phyloP scores from a whole-genome alignment of 441 rosid species.

The Theobroma grandiflorum region DNA sequence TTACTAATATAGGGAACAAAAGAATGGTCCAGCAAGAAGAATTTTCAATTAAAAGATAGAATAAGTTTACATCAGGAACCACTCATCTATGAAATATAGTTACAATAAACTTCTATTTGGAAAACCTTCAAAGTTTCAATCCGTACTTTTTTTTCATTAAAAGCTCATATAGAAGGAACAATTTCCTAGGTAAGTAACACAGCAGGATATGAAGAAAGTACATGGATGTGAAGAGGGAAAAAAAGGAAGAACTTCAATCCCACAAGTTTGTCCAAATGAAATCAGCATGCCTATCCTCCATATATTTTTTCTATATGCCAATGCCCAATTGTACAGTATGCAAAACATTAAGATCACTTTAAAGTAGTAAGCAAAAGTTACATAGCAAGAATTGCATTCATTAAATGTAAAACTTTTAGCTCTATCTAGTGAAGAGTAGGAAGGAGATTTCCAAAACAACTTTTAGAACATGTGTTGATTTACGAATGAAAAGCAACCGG shows the following conservation, averaged over 20 bases:
- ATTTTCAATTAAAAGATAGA: not conserved
- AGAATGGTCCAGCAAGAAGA: not conserved
- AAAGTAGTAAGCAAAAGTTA: not conserved
- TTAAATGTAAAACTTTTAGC: not conserved
- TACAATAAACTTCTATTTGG: not conserved
- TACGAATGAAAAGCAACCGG: not conserved
- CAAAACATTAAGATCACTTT: not conserved
- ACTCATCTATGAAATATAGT: not conserved
- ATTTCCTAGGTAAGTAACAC: not conserved
- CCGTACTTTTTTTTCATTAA: not conserved
- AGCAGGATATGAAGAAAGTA: not conserved
- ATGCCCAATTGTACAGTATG: not conserved
- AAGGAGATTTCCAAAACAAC: not conserved
- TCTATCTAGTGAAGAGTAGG: not conserved
- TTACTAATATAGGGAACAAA: not conserved
- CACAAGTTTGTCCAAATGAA: not conserved
- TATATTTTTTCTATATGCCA: not conserved
- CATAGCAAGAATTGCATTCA: not conserved
- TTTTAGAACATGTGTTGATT: not conserved
- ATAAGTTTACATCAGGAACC: too few species aligned
- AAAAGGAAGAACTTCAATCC: not conserved
- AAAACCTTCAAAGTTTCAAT: not conserved
- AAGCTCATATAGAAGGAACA: not conserved
- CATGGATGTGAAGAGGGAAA: not conserved
- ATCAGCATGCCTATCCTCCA: not conserved